Conservation (phyloP, 345 rosid genomes). For the Acer yangbiense region DNA sequence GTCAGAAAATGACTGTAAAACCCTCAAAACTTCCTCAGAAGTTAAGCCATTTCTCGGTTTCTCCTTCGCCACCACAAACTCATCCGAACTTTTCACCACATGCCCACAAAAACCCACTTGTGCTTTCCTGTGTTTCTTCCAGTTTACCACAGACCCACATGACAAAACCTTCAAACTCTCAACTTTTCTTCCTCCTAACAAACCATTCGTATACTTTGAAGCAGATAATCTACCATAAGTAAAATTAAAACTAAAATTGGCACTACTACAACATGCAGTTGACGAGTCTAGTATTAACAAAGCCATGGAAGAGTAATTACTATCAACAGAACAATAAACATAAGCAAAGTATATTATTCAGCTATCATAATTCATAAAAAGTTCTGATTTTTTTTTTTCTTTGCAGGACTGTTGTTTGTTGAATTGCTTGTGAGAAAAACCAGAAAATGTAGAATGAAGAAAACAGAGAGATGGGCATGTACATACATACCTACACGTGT, state of each 20-base stretch:
- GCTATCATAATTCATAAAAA: neutral
- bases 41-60: slow-evolving; percentile 36
- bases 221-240: slow-evolving; percentile 22
- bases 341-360: neutral
- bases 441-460: neutral
- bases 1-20: slow-evolving; percentile 54
- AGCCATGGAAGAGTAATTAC: slow-evolving; percentile 35
- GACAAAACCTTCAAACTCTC: slow-evolving; percentile 35
- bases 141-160: slow-evolving; percentile 31
- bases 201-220: slow-evolving; percentile 25
- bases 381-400: neutral
- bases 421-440: slow-evolving; percentile 21
- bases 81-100: slow-evolving; percentile 37
- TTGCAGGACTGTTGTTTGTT: slow-evolving; percentile 14
- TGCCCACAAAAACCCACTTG: slow-evolving; percentile 32
- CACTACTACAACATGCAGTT: slow-evolving; percentile 36
- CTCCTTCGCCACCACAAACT: slow-evolving; percentile 31
- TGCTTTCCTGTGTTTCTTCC: slow-evolving; percentile 44
- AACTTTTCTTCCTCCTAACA: slow-evolving; percentile 27
- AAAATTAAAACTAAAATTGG: slow-evolving; percentile 31
- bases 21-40: slow-evolving; percentile 49
- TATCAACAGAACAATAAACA: slow-evolving; percentile 11
- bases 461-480: neutral
- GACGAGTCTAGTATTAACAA: slow-evolving; percentile 46
- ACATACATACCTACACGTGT: slow-evolving; percentile 8